Evolutionary conservation across 2,329 filamentous ascomycete genomes (phyloP).

Genomic region (Ceratocystis alfenasii): DNA sequence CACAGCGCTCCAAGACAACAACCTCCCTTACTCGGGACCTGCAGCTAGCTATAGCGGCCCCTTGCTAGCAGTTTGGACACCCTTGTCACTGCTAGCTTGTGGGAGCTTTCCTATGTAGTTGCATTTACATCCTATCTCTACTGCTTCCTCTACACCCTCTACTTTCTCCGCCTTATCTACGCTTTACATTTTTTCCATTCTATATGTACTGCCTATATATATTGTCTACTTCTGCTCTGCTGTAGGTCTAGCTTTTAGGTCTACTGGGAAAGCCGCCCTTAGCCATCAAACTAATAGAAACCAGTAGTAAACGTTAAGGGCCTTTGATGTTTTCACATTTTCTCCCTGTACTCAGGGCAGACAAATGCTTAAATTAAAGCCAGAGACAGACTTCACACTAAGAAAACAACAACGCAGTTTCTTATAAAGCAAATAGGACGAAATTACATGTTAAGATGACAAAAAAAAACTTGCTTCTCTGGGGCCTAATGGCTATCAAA

Average conservation of each 20-base stretch:
- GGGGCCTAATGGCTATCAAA: neutral
- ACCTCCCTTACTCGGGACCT: conserved; percentile 2
- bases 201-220: neutral
- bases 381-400: no score
- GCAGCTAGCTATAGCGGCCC: neutral
- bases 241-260: neutral
- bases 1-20: neutral
- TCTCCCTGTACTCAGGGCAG: conserved; percentile 11
- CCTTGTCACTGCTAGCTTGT: neutral
- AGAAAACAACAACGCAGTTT: no score
- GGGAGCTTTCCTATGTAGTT: neutral
- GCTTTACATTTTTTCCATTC: no score
- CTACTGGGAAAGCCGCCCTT: neutral
- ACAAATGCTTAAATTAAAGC: no score
- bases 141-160: no score
- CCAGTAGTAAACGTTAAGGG: neutral
- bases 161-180: neutral
- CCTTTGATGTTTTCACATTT: neutral
- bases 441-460: neutral
- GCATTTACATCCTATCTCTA: neutral
- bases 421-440: no score
- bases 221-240: neutral
- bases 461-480: neutral
- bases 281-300: neutral
- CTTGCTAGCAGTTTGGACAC: neutral